Conservation (phyloP, 352 stramenopile genomes). For the Globisporangium radiosum region DNA sequence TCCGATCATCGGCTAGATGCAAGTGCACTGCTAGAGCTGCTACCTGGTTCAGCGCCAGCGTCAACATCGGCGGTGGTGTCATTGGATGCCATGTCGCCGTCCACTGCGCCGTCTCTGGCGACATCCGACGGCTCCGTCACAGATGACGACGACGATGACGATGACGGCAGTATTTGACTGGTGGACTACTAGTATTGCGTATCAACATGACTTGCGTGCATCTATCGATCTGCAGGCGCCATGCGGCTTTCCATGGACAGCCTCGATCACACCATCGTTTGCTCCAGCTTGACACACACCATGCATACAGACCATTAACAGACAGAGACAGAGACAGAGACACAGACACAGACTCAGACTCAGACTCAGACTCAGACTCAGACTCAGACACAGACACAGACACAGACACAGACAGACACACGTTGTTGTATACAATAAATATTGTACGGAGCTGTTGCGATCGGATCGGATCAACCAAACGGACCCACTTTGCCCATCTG, state of each 20-base stretch:
- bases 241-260: no score
- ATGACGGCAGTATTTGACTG: slow-evolving; percentile 8
- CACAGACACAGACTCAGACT: neutral
- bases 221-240: neutral
- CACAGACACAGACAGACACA: neutral
- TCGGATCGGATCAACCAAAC: no score
- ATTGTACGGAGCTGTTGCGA: neutral
- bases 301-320: neutral
- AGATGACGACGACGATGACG: slow-evolving; percentile 2
- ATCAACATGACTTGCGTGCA: neutral
- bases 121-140: slow-evolving; percentile 4
- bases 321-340: no score
- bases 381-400: neutral
- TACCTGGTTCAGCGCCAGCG: neutral
- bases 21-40: neutral
- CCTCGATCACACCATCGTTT: no score
- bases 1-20: slow-evolving; percentile 3
- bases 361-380: no score
- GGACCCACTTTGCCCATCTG: no score
- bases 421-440: neutral
- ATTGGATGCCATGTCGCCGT: neutral
- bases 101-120: neutral
- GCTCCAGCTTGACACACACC: neutral
- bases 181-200: no score
- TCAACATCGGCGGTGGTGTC: no score